phyloP scores from a whole-genome alignment of 805 yeast species.

The Pichia thaimueangensis region DNA sequence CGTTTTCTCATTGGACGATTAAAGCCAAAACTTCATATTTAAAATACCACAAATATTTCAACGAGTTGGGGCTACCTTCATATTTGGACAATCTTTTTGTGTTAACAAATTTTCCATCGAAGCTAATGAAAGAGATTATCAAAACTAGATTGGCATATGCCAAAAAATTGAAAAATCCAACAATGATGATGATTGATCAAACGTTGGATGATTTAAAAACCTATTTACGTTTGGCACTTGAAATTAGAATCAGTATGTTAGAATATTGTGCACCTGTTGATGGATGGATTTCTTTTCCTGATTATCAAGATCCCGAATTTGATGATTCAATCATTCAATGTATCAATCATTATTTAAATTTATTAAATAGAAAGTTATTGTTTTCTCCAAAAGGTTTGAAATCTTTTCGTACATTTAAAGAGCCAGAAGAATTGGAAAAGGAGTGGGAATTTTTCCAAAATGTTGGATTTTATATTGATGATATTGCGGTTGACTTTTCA shows the following conservation, averaged over 20 bases:
- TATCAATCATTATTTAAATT: slow-evolving; percentile 60
- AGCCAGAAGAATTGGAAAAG: slow-evolving; percentile 80
- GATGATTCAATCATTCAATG: slow-evolving; percentile 70
- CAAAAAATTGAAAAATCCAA: slow-evolving; percentile 69
- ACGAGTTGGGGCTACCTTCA: slow-evolving; percentile 66
- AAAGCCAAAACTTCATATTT: slow-evolving; percentile 73
- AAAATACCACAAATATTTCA: slow-evolving; percentile 53
- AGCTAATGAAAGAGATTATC: slow-evolving; percentile 72
- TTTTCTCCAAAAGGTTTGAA: slow-evolving; percentile 52
- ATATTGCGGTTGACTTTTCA: slow-evolving; percentile 73
- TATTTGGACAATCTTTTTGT: slow-evolving; percentile 59
- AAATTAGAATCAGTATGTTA: slow-evolving; percentile 59
- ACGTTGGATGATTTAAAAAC: slow-evolving; percentile 79
- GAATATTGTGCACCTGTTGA: slow-evolving; percentile 53
- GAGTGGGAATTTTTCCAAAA: slow-evolving; percentile 75
- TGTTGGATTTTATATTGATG: slow-evolving; percentile 70
- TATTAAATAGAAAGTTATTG: slow-evolving; percentile 69
- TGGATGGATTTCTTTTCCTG: slow-evolving; percentile 63
- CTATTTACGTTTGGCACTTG: slow-evolving; percentile 69
- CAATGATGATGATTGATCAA: slow-evolving; percentile 95
- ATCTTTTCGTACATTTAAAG: slow-evolving; percentile 78
- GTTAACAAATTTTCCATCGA: slow-evolving; percentile 69
- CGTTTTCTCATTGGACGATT: slow-evolving; percentile 73
- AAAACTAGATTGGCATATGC: slow-evolving; percentile 72
- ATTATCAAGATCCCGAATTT: slow-evolving; percentile 50